Conservation (phyloP, 257 asterid species). For the Mentha longifolia region DNA sequence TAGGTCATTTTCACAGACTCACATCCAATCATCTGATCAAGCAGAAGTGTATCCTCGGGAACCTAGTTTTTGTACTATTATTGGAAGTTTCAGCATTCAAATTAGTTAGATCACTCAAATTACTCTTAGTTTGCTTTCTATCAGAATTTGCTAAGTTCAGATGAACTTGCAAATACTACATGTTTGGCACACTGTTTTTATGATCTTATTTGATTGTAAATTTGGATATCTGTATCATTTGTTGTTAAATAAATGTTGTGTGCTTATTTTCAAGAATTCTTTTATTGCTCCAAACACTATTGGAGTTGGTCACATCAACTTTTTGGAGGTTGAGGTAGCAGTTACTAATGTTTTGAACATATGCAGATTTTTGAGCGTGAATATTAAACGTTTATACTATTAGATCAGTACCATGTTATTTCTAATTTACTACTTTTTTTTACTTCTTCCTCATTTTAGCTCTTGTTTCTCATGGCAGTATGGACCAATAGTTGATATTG, state of each 20-base stretch:
- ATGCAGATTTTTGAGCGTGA: not conserved
- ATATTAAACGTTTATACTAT: not conserved
- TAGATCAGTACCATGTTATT: not conserved
- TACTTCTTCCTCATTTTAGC: not conserved
- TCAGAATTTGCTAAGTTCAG: not conserved
- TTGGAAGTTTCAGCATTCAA: not conserved
- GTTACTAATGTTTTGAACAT: not conserved
- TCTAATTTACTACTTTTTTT: no score
- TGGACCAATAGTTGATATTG: constrained; percentile 74
- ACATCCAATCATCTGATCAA: not conserved
- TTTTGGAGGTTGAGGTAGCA: not conserved
- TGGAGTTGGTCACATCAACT: not conserved
- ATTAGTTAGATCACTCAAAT: not conserved
- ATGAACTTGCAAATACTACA: not conserved
- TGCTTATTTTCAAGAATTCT: no score
- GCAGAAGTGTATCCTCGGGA: not conserved
- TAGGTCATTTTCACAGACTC: not conserved
- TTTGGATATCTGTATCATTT: not conserved
- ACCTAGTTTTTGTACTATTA: not conserved
- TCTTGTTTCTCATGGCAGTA: constrained; percentile 45
- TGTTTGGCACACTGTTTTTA: not conserved
- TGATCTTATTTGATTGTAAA: not conserved
- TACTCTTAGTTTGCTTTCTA: not conserved
- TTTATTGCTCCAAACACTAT: not conserved
- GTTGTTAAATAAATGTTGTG: not conserved